A percentile compares a stretch with the other conserved stretches of the same genome.
Evolutionary conservation across 176 grass and related monocot genomes (phyloP).

Genomic region (Musa troglodytarum): DNA sequence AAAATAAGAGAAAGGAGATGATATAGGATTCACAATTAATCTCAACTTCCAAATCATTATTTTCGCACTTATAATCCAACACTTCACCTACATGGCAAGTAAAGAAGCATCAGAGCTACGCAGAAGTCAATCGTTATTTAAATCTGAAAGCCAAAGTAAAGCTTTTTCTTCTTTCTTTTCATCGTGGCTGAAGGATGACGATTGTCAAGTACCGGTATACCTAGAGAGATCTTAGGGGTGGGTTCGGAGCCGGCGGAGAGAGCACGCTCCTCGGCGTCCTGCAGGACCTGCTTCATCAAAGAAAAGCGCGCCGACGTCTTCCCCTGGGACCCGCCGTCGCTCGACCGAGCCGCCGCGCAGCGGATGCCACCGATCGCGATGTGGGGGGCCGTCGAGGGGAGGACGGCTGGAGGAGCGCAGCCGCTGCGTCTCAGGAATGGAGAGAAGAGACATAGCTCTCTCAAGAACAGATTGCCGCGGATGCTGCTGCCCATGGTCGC

Average conservation of each 20-base stretch:
- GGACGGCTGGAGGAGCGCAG: background rate
- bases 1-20: no score
- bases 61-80: no score
- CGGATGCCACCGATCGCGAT: conserved; percentile 12
- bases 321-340: conserved; percentile 25
- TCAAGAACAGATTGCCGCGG: background rate
- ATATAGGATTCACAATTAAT: no score
- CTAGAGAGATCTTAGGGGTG: conserved; percentile 56
- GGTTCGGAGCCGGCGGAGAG: conserved; percentile 55
- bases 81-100: no score
- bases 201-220: conserved; percentile 18
- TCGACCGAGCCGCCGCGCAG: conserved; percentile 42
- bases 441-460: conserved; percentile 8
- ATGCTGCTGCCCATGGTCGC: background rate
- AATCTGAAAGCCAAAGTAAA: no score
- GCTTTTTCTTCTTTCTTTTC: no score
- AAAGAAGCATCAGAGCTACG: no score
- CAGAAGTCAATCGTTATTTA: no score
- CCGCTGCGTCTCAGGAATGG: background rate
- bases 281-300: conserved; percentile 67
- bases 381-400: background rate
- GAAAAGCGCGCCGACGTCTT: conserved; percentile 62
- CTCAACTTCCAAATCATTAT: no score
- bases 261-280: conserved; percentile 66
- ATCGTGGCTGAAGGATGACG: no score